phyloP scores from a whole-genome alignment of 305 asterid genomes.

The Solanum hybrid region DNA sequence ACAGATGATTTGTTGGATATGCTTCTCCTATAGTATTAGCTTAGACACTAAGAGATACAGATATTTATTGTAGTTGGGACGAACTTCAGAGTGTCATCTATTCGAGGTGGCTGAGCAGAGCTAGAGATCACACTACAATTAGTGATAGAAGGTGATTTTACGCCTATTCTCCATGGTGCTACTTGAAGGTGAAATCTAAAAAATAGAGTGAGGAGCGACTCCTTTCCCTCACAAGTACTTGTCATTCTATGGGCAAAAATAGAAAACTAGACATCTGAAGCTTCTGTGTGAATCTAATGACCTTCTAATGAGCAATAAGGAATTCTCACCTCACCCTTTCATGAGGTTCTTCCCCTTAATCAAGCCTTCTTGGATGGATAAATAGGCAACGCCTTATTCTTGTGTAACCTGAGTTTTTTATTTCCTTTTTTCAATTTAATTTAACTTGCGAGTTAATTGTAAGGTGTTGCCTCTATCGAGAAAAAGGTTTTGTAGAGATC shows the following conservation, averaged over 20 bases:
- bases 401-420: background rate
- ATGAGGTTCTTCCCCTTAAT: background rate
- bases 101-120: background rate
- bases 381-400: background rate
- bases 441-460: background rate
- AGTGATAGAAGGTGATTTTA: background rate
- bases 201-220: background rate
- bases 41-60: background rate
- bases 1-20: background rate
- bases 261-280: background rate
- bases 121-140: background rate
- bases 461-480: background rate
- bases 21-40: background rate
- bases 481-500: background rate
- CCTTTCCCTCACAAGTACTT: background rate
- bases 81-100: background rate
- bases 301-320: background rate
- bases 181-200: background rate
- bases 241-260: background rate
- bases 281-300: background rate
- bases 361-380: background rate
- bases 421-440: background rate
- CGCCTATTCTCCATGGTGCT: background rate
- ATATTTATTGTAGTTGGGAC: background rate
- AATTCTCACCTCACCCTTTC: background rate